Conservation (phyloP, 495 filamentous ascomycete genomes). For the Chaetomium fimeti region DNA sequence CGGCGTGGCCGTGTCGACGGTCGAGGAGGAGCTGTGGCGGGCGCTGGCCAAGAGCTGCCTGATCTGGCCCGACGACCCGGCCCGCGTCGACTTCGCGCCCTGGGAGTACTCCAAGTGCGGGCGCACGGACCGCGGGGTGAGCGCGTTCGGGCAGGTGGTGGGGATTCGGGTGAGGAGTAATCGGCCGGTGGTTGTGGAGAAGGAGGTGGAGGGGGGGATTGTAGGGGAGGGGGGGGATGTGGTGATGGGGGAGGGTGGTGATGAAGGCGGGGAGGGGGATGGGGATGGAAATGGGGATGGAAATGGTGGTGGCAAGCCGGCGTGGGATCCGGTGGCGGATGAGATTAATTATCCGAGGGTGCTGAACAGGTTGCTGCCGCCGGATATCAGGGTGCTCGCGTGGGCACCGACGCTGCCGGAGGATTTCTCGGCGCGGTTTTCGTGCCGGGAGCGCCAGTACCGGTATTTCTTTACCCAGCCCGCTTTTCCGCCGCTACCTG, state of each 20-base stretch:
- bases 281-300: constrained; percentile 20
- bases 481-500: constrained; percentile 64
- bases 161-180: constrained; percentile 77
- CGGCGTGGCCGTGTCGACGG: constrained; percentile 64
- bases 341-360: constrained; percentile 79
- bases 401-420: constrained; percentile 83
- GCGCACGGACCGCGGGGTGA: constrained; percentile 87
- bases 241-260: constrained; percentile 20
- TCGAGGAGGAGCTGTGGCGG: constrained; percentile 91
- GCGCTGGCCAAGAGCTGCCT: constrained; percentile 76
- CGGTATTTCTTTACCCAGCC: constrained; percentile 97
- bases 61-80: constrained; percentile 65
- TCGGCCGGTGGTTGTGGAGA: constrained; percentile 40
- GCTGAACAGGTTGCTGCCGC: constrained; percentile 82
- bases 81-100: constrained; percentile 66
- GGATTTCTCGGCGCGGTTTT: constrained; percentile 89
- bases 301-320: constrained; percentile 23
- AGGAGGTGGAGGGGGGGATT: constrained; percentile 21
- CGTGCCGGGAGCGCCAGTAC: constrained; percentile 84
- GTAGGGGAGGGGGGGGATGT: constrained; percentile 21
- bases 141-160: constrained; percentile 95
- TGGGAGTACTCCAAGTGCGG: constrained; percentile 93
- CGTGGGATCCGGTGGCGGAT: constrained; percentile 73
- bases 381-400: constrained; percentile 84
- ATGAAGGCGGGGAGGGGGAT: not conserved